Conservation (phyloP, 257 asterid species). For the Asclepias syriaca region DNA sequence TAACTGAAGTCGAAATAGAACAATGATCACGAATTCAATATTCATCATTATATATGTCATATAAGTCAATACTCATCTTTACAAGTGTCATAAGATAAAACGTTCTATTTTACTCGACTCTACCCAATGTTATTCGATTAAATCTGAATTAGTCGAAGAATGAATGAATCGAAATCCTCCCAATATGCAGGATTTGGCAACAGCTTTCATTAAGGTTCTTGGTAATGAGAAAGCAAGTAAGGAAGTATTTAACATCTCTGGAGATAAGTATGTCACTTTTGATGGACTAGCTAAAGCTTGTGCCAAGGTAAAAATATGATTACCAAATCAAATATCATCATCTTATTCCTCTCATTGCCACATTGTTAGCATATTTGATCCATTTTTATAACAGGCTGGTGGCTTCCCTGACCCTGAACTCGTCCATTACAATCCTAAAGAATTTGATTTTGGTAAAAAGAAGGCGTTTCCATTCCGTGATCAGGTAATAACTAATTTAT, state of each 20-base stretch:
- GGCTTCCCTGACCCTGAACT: constrained; percentile 99
- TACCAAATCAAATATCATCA: too few relatives aligned
- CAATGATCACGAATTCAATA: too few relatives aligned
- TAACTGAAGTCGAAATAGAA: too few relatives aligned
- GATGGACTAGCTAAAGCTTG: constrained; percentile 96
- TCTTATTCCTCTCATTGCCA: too few relatives aligned
- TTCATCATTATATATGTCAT: too few relatives aligned
- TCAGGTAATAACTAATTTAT: too few relatives aligned
- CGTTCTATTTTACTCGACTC: too few relatives aligned
- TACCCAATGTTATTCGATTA: too few relatives aligned
- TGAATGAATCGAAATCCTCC: too few relatives aligned
- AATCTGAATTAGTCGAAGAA: too few relatives aligned
- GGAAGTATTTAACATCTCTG: constrained; percentile 89
- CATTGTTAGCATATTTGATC: not conserved
- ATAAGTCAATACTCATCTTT: too few relatives aligned
- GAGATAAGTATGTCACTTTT: constrained; percentile 88
- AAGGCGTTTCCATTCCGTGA: constrained; percentile 91
- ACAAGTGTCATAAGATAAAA: too few relatives aligned
- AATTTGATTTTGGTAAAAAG: constrained; percentile 95
- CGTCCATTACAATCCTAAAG: constrained; percentile 91
- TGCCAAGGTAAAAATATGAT: constrained; percentile 57
- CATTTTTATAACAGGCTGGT: constrained; percentile 52
- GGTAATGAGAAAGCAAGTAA: constrained; percentile 88
- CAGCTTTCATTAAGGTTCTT: constrained; percentile 76
- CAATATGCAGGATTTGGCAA: constrained; percentile 71